Evolutionary conservation across 2,329 filamentous ascomycete species (phyloP).

Genomic region (Lojkania enalia): DNA sequence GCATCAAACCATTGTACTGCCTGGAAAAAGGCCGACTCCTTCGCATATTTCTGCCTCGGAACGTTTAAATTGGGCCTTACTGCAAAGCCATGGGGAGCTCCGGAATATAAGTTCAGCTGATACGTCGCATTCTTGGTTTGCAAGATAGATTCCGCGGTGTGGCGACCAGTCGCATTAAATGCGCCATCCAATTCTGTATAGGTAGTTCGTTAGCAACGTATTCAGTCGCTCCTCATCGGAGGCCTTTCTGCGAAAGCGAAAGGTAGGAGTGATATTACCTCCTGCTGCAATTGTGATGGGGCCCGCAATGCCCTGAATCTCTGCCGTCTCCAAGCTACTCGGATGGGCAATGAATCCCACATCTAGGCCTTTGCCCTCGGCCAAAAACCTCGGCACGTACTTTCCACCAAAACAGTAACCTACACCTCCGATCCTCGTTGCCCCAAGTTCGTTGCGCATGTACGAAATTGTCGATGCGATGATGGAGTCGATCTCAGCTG

Average conservation of each 20-base stretch:
- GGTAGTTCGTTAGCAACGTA: neutral
- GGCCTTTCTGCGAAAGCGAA: neutral
- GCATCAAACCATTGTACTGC: slow-evolving; percentile 40
- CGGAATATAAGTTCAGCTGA: slow-evolving; percentile 35
- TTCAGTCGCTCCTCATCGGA: neutral
- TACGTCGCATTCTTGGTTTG: slow-evolving; percentile 33
- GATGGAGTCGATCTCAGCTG: slow-evolving; percentile 51
- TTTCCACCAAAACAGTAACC: slow-evolving; percentile 79
- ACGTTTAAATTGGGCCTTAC: slow-evolving; percentile 34
- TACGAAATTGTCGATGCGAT: slow-evolving; percentile 60
- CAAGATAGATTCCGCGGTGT: slow-evolving; percentile 30
- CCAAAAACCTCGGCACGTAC: slow-evolving; percentile 69
- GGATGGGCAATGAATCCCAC: slow-evolving; percentile 73
- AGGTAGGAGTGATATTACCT: slow-evolving; percentile 36
- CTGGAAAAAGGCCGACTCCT: slow-evolving; percentile 39
- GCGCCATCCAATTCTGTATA: slow-evolving; percentile 20
- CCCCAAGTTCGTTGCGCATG: slow-evolving; percentile 55
- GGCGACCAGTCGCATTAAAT: slow-evolving; percentile 17
- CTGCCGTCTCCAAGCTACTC: slow-evolving; percentile 66
- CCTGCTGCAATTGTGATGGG: slow-evolving; percentile 68
- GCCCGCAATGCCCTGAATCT: slow-evolving; percentile 66
- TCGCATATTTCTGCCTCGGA: slow-evolving; percentile 36
- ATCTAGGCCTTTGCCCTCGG: slow-evolving; percentile 56
- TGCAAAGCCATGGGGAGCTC: slow-evolving; percentile 40
- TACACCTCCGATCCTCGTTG: slow-evolving; percentile 64